Base-by-base conservation (phyloP, 192 early-diverging fungal species). In the Paraglomus brasilianum region DNA sequence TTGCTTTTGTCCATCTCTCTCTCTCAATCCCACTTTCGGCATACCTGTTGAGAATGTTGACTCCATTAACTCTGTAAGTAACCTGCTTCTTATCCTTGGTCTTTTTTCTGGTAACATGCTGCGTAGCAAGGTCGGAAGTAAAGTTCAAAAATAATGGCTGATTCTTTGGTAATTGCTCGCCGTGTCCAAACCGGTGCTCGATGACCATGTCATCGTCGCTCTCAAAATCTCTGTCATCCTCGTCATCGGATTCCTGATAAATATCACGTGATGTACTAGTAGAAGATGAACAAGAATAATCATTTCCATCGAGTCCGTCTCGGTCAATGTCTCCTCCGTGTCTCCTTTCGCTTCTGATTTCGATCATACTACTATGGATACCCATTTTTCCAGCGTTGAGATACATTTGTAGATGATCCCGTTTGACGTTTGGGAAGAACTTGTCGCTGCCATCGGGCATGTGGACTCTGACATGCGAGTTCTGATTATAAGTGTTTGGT, bases 31-130 rank as follows among this genome's bases (percentile, higher is more conserved):
- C 30, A n/a, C n/a, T n/a, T 39, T 74, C 70, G 47, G 68, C 71
- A 55, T 78, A 74, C 41, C 77, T 69, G 52, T 88, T 88, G 60
- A 88, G 79, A 66, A 88, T 88, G 67, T 88, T 88, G 40, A 88
- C 77, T 8, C 86, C 86, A 67, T 84, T 88, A 65, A 88, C 85
- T 69, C 81, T 78, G 74, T 87, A 87, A 3, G 71, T 70, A 1
- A 73, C 74, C 58, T 78, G 77, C 21, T 56, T 56, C 21, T 56
- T 56, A 30, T 56, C 53, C 53, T 56, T 56, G 17, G 53, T 24
- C 53, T 56, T 56, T 56, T 56, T 56, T 6, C 36, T 56, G 17
- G 53, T 10, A 17, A 56, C 36, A 10, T 56, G 15, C 21, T 56
- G 53, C 11, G 53, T 17, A 56, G 53, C 53, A 56, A 56, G 53